A percentile compares a stretch with the other conserved stretches of the same genome.
Evolutionary conservation across 495 filamentous ascomycete genomes (phyloP).

Genomic region (Evernia prunastri): DNA sequence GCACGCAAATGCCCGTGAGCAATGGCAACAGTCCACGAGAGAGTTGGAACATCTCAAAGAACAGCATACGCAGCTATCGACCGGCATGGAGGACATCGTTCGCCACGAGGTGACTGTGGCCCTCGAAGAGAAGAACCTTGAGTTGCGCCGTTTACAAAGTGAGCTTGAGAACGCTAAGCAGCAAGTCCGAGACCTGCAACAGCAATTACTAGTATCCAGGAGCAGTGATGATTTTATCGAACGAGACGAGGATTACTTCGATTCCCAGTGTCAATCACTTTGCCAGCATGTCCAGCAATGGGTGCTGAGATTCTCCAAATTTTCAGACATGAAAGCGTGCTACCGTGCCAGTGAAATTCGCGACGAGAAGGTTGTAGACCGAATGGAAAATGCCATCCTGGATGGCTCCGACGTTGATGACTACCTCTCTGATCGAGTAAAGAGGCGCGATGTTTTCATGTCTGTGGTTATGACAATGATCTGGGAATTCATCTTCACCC

Average conservation of each 20-base stretch:
- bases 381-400: slow-evolving; percentile 86
- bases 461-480: slow-evolving; percentile 96
- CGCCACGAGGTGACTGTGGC: slow-evolving; percentile 53
- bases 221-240: slow-evolving; percentile 67
- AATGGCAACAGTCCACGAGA: neutral
- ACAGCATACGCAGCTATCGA: slow-evolving; percentile 52
- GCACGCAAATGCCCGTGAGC: slow-evolving; percentile 30
- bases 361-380: slow-evolving; percentile 83
- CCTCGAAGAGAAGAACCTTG: slow-evolving; percentile 65
- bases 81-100: slow-evolving; percentile 58
- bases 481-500: slow-evolving; percentile 95
- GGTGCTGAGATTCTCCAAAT: slow-evolving; percentile 93
- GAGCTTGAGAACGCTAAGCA: slow-evolving; percentile 73
- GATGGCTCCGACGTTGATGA: slow-evolving; percentile 86
- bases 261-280: slow-evolving; percentile 84
- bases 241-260: slow-evolving; percentile 89
- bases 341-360: slow-evolving; percentile 67
- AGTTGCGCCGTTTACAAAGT: slow-evolving; percentile 67
- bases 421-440: slow-evolving; percentile 78
- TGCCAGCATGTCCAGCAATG: slow-evolving; percentile 93
- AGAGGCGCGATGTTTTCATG: slow-evolving; percentile 89
- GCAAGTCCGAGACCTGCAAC: slow-evolving; percentile 73
- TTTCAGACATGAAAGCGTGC: slow-evolving; percentile 82
- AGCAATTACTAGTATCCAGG: slow-evolving; percentile 67
- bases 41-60: slow-evolving; percentile 40